These are phyloP conservation scores for Phytophthora multivora DNA, from an alignment of 352 stramenopile species.

Conservation along the genomic window DNA sequence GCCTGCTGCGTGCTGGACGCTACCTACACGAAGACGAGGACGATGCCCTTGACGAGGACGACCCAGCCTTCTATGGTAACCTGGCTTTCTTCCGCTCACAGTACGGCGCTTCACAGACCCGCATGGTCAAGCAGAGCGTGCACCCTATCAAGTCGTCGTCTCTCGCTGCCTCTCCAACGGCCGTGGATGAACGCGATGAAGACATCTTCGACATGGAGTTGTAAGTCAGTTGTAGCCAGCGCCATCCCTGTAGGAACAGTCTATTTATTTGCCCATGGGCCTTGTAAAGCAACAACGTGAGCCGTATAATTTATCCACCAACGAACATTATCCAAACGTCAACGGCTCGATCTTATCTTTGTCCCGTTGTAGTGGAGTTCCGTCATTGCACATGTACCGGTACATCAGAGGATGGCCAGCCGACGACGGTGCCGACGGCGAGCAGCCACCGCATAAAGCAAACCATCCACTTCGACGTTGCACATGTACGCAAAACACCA, in stretches of 20 bases:
- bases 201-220: conserved; percentile 81
- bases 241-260: not conserved
- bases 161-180: conserved; percentile 5
- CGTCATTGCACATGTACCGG: conserved; percentile 6
- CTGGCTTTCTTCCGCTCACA: conserved; percentile 72
- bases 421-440: not conserved
- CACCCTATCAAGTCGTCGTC: not conserved
- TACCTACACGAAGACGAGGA: conserved; percentile 24
- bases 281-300: conserved; percentile 1
- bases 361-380: conserved; percentile 7
- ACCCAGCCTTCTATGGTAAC: conserved; percentile 68
- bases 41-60: conserved; percentile 59
- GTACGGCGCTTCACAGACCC: conserved; percentile 22
- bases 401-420: not conserved
- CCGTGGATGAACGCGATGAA: conserved; percentile 41
- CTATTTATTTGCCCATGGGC: conserved; percentile 41
- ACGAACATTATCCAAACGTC: conserved; percentile 14
- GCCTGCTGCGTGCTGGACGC: conserved; percentile 29
- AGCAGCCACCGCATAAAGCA: not conserved
- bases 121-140: conserved; percentile 13
- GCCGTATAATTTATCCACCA: conserved; percentile 32
- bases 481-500: too few relatives aligned
- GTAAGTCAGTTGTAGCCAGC: conserved; percentile 20
- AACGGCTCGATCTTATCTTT: conserved; percentile 25
- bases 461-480: too few relatives aligned